phyloP scores from a whole-genome alignment of 1,139 yeast species.

The Zygotorulaspora mrakii region DNA sequence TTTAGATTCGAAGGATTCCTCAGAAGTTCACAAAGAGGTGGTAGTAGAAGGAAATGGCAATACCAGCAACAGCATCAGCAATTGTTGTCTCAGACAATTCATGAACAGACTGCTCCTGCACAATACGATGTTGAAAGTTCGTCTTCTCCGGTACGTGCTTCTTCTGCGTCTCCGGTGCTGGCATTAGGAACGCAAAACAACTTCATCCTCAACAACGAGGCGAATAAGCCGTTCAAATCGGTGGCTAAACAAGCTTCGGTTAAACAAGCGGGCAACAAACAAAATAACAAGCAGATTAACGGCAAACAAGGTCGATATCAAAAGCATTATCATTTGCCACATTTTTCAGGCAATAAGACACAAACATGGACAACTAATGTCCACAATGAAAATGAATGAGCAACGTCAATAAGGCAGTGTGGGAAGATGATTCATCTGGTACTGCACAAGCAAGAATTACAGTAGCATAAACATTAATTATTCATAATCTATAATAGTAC shows the following conservation, averaged over 20 bases:
- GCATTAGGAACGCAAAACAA: constrained; percentile 6
- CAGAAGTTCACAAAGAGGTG: constrained; percentile 34
- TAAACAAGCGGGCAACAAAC: constrained; percentile 6
- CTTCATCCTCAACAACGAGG: constrained; percentile 7
- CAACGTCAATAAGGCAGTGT: background rate
- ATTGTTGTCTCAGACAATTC: constrained; percentile 21
- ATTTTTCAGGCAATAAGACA: constrained; percentile 17
- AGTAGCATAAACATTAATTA: constrained; percentile 5
- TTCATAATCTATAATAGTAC: constrained; percentile 7
- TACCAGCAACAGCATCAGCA: constrained; percentile 26
- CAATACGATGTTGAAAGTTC: constrained; percentile 12
- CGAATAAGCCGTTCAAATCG: constrained; percentile 7
- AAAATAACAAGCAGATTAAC: constrained; percentile 1
- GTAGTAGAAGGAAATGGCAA: constrained; percentile 25
- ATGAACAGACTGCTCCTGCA: constrained; percentile 16
- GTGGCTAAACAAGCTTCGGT: constrained; percentile 7
- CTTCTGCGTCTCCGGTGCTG: constrained; percentile 16
- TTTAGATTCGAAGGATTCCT: constrained; percentile 40
- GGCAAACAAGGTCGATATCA: constrained; percentile 11
- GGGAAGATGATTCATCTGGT: background rate
- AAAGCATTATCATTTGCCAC: constrained; percentile 22
- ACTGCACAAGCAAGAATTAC: background rate
- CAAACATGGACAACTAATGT: constrained; percentile 10
- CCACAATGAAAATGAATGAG: constrained; percentile 1
- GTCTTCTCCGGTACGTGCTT: constrained; percentile 13